Percentiles rank a stretch among this genome's conserved stretches.
Evolutionary conservation across 176 grass and related monocot genomes (phyloP).

Genomic region (Oryza glaberrima): DNA sequence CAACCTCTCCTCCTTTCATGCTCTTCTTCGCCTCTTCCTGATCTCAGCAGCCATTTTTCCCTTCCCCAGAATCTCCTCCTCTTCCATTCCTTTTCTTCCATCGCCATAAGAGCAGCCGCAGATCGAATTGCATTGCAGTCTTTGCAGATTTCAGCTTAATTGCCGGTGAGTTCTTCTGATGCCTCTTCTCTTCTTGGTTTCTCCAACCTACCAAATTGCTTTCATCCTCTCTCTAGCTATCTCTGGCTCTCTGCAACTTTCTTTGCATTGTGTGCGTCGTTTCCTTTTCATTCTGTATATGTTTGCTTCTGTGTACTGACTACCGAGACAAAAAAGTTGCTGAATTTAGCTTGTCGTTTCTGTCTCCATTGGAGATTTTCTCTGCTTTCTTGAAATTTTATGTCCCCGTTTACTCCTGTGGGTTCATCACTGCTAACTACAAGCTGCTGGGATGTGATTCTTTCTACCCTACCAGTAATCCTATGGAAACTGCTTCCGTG

Average conservation of each 20-base stretch:
- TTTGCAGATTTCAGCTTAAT: not conserved
- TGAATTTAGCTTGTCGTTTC: not conserved
- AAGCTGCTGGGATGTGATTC: not conserved
- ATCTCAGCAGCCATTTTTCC: not conserved
- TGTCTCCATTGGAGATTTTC: not conserved
- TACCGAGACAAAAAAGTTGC: not conserved
- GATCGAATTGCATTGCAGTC: not conserved
- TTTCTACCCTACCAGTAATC: not conserved
- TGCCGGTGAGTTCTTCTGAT: not conserved
- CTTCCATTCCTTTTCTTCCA: not conserved
- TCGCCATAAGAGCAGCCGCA: not conserved
- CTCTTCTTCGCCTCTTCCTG: not conserved
- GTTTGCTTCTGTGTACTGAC: not conserved
- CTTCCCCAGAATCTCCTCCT: not conserved
- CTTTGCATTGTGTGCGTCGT: not conserved
- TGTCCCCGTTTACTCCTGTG: not conserved
- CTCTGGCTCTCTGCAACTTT: no score
- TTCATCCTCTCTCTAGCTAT: accelerated
- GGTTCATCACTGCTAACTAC: not conserved
- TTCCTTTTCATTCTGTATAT: not conserved
- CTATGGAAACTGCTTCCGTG: not conserved
- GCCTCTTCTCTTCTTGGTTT: not conserved
- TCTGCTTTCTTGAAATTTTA: not conserved
- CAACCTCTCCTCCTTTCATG: not conserved
- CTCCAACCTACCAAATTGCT: not conserved